These are phyloP conservation scores for Penicillium nordicum DNA, from an alignment of 2,329 filamentous ascomycete species.

Conservation along the genomic window DNA sequence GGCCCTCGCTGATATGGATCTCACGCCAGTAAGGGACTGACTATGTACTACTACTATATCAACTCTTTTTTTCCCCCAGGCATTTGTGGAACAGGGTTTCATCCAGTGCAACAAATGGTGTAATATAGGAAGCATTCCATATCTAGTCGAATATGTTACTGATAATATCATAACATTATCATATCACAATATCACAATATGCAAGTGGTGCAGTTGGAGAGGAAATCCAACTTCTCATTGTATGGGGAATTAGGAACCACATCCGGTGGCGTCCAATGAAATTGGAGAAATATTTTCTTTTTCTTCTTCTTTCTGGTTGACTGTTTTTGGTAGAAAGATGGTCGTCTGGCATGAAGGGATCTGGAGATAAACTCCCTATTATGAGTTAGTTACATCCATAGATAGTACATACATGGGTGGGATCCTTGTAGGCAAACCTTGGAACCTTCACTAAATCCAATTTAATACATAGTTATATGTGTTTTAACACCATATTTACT, in stretches of 20 bases:
- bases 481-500: no score
- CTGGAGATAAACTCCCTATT: not conserved
- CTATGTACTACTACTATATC: not conserved
- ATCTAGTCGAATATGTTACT: not conserved
- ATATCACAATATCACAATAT: not conserved
- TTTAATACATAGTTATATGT: no score
- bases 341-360: not conserved
- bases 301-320: not conserved
- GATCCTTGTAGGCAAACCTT: not conserved
- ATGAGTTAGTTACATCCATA: not conserved
- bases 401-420: not conserved
- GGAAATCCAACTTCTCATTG: not conserved
- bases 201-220: not conserved
- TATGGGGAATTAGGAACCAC: constrained; percentile 3
- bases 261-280: constrained; percentile 5
- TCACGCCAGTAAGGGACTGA: not conserved
- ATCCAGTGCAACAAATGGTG: not conserved
- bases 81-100: not conserved
- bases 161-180: not conserved
- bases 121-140: not conserved
- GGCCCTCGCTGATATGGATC: not conserved
- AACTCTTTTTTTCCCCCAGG: not conserved
- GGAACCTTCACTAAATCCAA: no score
- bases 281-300: not conserved
- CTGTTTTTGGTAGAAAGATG: not conserved